These are phyloP conservation scores for Smallanthus sonchifolius DNA, from an alignment of 129 eudicot species.

Conservation along the genomic window DNA sequence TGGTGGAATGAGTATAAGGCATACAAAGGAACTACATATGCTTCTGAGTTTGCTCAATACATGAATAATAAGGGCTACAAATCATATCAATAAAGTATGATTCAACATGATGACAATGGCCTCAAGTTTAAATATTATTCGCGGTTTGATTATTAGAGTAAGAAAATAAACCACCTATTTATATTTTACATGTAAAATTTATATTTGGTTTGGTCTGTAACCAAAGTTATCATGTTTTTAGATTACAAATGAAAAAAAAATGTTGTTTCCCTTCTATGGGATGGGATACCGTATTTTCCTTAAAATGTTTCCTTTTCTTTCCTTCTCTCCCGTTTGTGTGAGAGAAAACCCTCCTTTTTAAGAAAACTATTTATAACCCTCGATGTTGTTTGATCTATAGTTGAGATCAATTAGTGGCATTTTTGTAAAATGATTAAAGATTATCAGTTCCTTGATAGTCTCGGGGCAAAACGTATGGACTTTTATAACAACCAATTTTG, in stretches of 20 bases:
- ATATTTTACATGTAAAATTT: too few relatives aligned
- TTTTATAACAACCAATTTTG: too few relatives aligned
- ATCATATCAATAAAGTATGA: neutral
- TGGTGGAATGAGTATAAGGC: constrained; percentile 42
- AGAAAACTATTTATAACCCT: too few relatives aligned
- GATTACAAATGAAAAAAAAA: neutral
- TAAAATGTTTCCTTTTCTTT: too few relatives aligned
- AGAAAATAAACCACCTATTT: neutral
- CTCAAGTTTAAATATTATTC: too few relatives aligned
- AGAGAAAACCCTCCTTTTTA: too few relatives aligned
- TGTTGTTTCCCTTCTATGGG: neutral
- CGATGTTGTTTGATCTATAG: too few relatives aligned
- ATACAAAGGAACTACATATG: constrained; percentile 14
- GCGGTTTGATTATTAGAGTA: neutral
- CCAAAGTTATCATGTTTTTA: neutral
- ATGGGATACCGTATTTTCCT: neutral
- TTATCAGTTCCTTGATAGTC: too few relatives aligned
- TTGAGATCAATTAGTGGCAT: too few relatives aligned
- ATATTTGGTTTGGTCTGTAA: neutral
- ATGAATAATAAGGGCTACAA: constrained; percentile 20
- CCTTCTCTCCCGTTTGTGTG: too few relatives aligned
- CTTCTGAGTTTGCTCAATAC: constrained; percentile 17
- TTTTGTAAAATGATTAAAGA: too few relatives aligned
- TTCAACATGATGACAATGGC: neutral
- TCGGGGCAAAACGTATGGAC: too few relatives aligned